Evolutionary conservation across 495 filamentous ascomycete genomes (phyloP), one percentile per base, ranked within the genome.

Genomic region (Aspergillus mulundensis): DNA sequence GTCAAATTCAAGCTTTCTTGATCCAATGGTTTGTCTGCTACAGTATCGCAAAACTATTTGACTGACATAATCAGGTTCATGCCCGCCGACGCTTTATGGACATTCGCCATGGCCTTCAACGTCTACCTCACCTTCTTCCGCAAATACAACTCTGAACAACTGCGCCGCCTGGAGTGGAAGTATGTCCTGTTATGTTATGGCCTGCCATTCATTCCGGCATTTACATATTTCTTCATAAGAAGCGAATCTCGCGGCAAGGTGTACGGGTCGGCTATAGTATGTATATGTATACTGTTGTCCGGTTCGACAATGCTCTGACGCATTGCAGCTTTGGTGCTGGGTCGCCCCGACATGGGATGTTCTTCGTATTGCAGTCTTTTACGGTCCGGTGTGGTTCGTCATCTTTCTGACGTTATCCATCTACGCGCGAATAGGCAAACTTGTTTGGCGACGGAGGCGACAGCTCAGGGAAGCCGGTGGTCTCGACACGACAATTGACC

Each of bases 51-150:
- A 11, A 40, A 45, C 14, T 2, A n/a, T 25, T 60, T 50, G 42
- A 36, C 16, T 24, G 49, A 53, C 24, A 25, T 10, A 16, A 15
- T 32, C 23, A 93, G 87, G 81, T 90, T 91, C 55, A 75, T 77
- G 70, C 72, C 87, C 1, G 88, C 89, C 3, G 90, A 95, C 72
- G 86, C 89, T 3, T 74, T 86, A 40, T 91, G 87, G 88, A 86
- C 87, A 1, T 76, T 93, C 43, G 87, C 87, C 46, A 96, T 96
- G 91, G 89, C 90, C 2, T 77, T 87, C 55, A 96, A 95, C 63
- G 90, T 96, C 57, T 90, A 89, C 63, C 73, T 95, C 18, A 93
- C 89, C 15, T 91, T 96, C 61, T 94, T 92, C 68, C 79, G 79
- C 60, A 85, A 86, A 57, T 92, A 85, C 64, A 82, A 86, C 47